These are phyloP conservation scores for Corymbia calophylla DNA, from an alignment of 441 rosid genomes.

Conservation along the genomic window DNA sequence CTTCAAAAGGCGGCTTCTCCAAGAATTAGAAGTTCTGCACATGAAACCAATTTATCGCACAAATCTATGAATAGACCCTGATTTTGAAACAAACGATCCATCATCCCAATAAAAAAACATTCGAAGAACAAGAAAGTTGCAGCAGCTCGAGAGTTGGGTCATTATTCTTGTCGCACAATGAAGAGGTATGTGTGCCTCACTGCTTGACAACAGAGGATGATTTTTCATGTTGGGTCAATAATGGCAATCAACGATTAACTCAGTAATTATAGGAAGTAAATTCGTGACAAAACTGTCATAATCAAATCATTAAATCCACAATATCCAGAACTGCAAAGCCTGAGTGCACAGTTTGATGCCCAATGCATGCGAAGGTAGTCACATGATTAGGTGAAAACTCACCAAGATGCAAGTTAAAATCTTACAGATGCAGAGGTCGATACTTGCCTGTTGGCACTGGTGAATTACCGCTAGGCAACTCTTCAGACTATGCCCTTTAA, in stretches of 20 bases:
- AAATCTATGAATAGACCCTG: not conserved
- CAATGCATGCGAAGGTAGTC: not conserved
- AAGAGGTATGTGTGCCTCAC: not conserved
- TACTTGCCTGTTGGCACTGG: not conserved
- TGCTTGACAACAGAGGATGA: not conserved
- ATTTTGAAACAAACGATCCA: not conserved
- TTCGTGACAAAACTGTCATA: not conserved
- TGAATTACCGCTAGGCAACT: not conserved
- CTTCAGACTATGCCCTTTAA: not conserved
- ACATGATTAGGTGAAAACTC: not conserved
- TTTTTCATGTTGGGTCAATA: not conserved
- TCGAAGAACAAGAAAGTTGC: not conserved
- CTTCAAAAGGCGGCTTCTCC: not conserved
- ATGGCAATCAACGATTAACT: not conserved
- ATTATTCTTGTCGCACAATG: not conserved
- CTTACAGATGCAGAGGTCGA: not conserved
- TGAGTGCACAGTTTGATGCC: not conserved
- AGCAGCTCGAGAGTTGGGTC: not conserved
- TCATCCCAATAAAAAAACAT: not conserved
- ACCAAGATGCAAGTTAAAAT: not conserved
- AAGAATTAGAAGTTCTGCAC: not conserved
- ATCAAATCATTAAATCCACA: not conserved
- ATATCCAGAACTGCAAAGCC: not conserved
- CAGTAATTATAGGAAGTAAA: not conserved
- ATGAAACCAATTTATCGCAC: not conserved